Evolutionary conservation across 768 basidiomycete species (phyloP).

Genomic region (Boletus rufocinnamomeus): DNA sequence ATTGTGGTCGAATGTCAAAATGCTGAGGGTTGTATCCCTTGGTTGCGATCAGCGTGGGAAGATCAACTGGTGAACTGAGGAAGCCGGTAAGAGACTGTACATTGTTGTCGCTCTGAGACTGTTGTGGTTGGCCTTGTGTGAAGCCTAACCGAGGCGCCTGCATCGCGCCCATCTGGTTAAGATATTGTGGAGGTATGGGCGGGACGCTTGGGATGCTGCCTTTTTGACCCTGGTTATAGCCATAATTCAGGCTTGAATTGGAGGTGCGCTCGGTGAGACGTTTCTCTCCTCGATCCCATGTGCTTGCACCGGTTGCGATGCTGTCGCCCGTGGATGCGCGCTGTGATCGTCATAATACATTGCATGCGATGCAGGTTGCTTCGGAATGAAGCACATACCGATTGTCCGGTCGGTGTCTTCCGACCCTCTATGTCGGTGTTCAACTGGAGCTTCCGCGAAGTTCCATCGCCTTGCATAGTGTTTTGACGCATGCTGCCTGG

Average conservation of each 20-base stretch:
- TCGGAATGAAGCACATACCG: slow-evolving; percentile 48
- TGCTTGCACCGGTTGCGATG: slow-evolving; percentile 38
- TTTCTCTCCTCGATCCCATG: slow-evolving; percentile 72
- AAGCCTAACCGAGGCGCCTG: slow-evolving; percentile 44
- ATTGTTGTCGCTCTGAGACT: slow-evolving; percentile 30
- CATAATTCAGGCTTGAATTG: slow-evolving; percentile 69
- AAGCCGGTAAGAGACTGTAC: slow-evolving; percentile 49
- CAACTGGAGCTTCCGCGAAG: slow-evolving; percentile 53
- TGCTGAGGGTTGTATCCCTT: slow-evolving; percentile 91
- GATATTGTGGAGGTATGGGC: slow-evolving; percentile 70
- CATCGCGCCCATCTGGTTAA: slow-evolving; percentile 51
- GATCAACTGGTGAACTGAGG: slow-evolving; percentile 73
- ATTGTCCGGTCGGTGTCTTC: slow-evolving; percentile 56
- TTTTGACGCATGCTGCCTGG: slow-evolving; percentile 41
- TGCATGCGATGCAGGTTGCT: slow-evolving; percentile 43
- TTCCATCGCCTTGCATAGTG: slow-evolving; percentile 41
- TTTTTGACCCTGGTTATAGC: slow-evolving; percentile 47
- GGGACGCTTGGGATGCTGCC: slow-evolving; percentile 64
- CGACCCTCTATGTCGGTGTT: slow-evolving; percentile 68
- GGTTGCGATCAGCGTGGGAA: slow-evolving; percentile 77
- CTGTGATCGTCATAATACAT: slow-evolving; percentile 35
- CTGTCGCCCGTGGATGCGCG: slow-evolving; percentile 34
- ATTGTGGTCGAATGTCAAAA: slow-evolving; percentile 80
- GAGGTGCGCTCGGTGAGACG: slow-evolving; percentile 57
- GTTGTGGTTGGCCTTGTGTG: slow-evolving; percentile 29